Percentiles rank a stretch among this genome's conserved stretches.
Conservation (phyloP, 2,329 filamentous ascomycete genomes). For the Exophiala alcalophila region DNA sequence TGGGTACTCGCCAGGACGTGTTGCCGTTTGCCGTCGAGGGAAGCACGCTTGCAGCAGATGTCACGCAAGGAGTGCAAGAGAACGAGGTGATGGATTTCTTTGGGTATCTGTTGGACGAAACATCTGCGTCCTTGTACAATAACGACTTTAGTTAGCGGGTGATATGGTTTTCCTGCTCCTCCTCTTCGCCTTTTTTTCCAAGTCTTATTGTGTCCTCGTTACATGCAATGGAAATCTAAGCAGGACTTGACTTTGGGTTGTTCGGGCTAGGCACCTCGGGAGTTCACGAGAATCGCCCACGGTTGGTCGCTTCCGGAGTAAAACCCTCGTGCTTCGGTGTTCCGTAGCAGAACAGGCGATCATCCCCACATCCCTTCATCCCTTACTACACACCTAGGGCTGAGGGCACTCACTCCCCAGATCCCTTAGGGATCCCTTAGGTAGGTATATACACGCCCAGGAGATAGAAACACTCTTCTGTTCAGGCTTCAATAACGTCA, state of each 20-base stretch:
- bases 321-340: neutral
- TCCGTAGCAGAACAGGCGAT: too few species aligned
- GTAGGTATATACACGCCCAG: too few species aligned
- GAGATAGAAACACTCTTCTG: too few species aligned
- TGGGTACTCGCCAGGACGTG: too few species aligned
- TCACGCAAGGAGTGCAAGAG: neutral
- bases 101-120: conserved; percentile 1
- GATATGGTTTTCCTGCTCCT: too few species aligned
- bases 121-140: neutral
- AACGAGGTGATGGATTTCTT: conserved; percentile 1
- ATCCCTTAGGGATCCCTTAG: too few species aligned
- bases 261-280: neutral
- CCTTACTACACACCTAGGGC: too few species aligned
- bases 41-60: neutral
- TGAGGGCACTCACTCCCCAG: too few species aligned
- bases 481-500: neutral
- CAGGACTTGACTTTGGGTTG: neutral
- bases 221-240: neutral
- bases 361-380: too few species aligned
- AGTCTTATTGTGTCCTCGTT: too few species aligned
- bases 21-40: neutral
- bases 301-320: too few species aligned
- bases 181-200: too few species aligned
- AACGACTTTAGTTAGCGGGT: neutral
- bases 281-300: neutral